phyloP scores from a whole-genome alignment of 345 rosid species.

The Toxicodendron radicans region DNA sequence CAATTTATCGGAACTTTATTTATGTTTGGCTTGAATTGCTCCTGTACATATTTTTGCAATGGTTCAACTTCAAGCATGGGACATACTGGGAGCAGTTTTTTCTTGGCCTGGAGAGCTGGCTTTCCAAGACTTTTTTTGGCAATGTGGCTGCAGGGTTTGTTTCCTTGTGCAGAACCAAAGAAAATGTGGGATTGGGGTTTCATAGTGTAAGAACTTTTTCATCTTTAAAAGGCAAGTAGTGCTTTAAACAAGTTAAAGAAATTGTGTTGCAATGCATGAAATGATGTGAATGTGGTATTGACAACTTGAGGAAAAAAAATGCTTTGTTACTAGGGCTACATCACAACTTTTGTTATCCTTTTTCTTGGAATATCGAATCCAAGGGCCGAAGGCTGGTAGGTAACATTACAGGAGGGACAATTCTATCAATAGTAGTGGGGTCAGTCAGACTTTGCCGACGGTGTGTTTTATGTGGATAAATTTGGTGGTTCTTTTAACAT shows the following conservation, averaged over 20 bases:
- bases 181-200: slow-evolving; percentile 34
- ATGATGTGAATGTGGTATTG: not conserved
- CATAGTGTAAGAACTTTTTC: slow-evolving; percentile 37
- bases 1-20: slow-evolving; percentile 4
- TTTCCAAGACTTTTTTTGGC: slow-evolving; percentile 16
- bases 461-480: not conserved
- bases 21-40: slow-evolving; percentile 37
- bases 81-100: slow-evolving; percentile 33
- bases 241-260: slow-evolving; percentile 21
- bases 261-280: slow-evolving; percentile 23
- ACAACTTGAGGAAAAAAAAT: not conserved
- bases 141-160: slow-evolving; percentile 14
- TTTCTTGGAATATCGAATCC: too few species aligned
- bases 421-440: too few species aligned
- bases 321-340: too few species aligned
- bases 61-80: slow-evolving; percentile 32
- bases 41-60: slow-evolving; percentile 57
- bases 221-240: slow-evolving; percentile 24
- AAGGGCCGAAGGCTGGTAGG: too few species aligned
- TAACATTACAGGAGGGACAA: too few species aligned
- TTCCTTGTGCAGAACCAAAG: slow-evolving; percentile 23
- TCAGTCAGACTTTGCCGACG: too few species aligned
- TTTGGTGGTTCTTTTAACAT: slow-evolving; percentile 1
- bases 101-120: slow-evolving; percentile 25
- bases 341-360: too few species aligned